These are phyloP conservation scores for Flaveria brownii DNA, from an alignment of 129 eudicot species.

Conservation along the genomic window DNA sequence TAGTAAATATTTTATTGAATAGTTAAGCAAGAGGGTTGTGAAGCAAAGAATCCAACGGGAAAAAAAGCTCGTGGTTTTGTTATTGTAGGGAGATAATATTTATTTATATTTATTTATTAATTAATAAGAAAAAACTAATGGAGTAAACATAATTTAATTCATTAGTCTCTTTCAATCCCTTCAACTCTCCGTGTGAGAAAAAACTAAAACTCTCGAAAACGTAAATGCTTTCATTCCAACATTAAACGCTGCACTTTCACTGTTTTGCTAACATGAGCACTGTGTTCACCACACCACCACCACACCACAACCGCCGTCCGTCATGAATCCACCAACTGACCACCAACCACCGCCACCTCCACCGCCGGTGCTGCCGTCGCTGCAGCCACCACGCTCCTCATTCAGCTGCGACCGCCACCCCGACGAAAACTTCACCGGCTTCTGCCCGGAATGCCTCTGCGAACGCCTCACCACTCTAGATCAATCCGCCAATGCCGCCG, in stretches of 20 bases:
- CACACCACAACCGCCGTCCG: too few relatives aligned
- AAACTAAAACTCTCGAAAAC: conserved; percentile 21
- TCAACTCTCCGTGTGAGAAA: conserved; percentile 26
- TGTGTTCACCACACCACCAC: too few relatives aligned
- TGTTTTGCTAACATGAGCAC: not conserved
- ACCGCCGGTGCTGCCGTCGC: conserved; percentile 28
- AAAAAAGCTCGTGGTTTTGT: not conserved
- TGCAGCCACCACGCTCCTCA: conserved; percentile 67
- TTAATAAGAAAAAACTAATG: not conserved
- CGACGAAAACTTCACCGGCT: conserved; percentile 71
- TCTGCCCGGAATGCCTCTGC: conserved; percentile 83
- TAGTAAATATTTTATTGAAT: too few relatives aligned
- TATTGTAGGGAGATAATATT: too few relatives aligned
- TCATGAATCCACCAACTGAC: conserved; percentile 31
- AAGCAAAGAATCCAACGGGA: conserved; percentile 51
- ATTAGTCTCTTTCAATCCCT: conserved; percentile 18
- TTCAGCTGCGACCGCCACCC: conserved; percentile 91
- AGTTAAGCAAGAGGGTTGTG: conserved; percentile 7
- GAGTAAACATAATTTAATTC: conserved; percentile 15
- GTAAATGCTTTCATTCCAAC: conserved; percentile 34
- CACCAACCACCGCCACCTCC: conserved; percentile 42
- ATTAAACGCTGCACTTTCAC: conserved; percentile 32
- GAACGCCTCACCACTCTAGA: conserved; percentile 84
- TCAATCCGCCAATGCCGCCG: conserved; percentile 44
- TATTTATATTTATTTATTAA: too few relatives aligned